Evolutionary conservation across 2,329 filamentous ascomycete genomes (phyloP).

Genomic region (Bipolaris oryzae): DNA sequence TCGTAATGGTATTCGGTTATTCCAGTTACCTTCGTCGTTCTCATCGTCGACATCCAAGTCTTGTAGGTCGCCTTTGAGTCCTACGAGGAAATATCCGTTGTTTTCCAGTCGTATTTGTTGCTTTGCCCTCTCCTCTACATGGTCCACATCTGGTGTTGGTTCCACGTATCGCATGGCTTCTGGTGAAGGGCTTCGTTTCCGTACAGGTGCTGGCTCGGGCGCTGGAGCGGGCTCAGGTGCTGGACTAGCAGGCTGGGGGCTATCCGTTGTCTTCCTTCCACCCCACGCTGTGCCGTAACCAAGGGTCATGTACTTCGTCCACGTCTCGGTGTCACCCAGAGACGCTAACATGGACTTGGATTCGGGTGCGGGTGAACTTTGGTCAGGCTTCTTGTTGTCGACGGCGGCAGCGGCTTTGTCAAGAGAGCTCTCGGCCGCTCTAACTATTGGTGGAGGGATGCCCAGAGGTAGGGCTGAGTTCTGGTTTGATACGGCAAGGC

Average conservation of each 20-base stretch:
- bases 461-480: constrained; percentile 36
- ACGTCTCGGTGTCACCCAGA: constrained; percentile 54
- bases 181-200: constrained; percentile 22
- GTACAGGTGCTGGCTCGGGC: neutral
- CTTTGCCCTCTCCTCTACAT: constrained; percentile 68
- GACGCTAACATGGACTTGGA: constrained; percentile 43
- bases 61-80: constrained; percentile 69
- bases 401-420: constrained; percentile 51
- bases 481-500: constrained; percentile 7
- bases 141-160: constrained; percentile 49
- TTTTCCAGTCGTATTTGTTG: constrained; percentile 52
- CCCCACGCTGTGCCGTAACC: constrained; percentile 53
- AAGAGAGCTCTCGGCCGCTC: constrained; percentile 52
- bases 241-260: constrained; percentile 1
- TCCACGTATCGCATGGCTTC: constrained; percentile 46
- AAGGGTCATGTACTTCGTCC: constrained; percentile 59
- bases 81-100: constrained; percentile 68
- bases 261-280: constrained; percentile 25
- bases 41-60: constrained; percentile 56
- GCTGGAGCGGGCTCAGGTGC: neutral
- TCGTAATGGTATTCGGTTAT: constrained; percentile 64
- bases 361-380: constrained; percentile 22
- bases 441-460: constrained; percentile 56
- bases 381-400: constrained; percentile 24
- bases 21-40: constrained; percentile 43